Conservation (phyloP, 2,329 filamentous ascomycete species). For the Talaromyces sp. region DNA sequence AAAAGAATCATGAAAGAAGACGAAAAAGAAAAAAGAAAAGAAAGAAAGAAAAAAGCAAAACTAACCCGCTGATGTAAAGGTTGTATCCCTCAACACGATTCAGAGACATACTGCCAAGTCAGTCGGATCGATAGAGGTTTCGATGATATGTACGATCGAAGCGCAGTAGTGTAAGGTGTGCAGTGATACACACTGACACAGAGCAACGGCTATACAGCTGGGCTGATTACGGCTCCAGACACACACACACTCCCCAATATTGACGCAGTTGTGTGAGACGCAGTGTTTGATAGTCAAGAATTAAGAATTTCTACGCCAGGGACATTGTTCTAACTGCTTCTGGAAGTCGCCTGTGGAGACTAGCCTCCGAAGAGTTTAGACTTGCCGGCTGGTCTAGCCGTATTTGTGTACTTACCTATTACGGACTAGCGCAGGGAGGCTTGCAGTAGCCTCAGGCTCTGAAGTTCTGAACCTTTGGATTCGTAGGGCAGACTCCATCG, state of each 20-base stretch:
- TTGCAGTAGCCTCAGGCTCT: background rate
- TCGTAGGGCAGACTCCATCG: background rate
- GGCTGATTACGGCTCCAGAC: background rate
- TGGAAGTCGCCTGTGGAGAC: slow-evolving; percentile 18
- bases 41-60: slow-evolving; percentile 13
- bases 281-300: background rate
- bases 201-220: background rate
- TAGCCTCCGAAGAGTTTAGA: slow-evolving; percentile 11
- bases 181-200: background rate
- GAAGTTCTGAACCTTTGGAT: background rate
- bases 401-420: slow-evolving; percentile 8
- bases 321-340: background rate
- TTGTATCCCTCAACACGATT: slow-evolving; percentile 65
- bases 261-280: background rate
- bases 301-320: background rate
- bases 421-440: background rate
- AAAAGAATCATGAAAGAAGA: background rate
- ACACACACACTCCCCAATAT: background rate
- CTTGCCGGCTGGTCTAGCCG: background rate
- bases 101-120: slow-evolving; percentile 38
- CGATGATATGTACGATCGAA: background rate
- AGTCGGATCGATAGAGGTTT: background rate
- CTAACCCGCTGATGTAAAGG: slow-evolving; percentile 73
- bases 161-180: background rate
- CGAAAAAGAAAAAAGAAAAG: no score